Percentiles rank a stretch among this genome's conserved stretches.
Conservation (phyloP, 129 eudicot genomes). For the Helianthus tuberosus region DNA sequence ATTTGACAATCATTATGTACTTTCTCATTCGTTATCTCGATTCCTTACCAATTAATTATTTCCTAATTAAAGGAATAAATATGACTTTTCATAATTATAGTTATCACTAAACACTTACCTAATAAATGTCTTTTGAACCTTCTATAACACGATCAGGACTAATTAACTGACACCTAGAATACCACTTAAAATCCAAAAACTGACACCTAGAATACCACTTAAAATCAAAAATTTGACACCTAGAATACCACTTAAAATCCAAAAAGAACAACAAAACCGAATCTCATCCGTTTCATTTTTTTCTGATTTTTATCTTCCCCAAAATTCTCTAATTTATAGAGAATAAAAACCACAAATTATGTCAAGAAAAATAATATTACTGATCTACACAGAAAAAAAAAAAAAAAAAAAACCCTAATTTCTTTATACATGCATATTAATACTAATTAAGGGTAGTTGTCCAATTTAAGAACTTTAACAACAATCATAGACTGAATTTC, state of each 20-base stretch:
- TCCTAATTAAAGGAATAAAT: neutral
- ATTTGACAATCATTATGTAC: neutral
- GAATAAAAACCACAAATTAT: neutral
- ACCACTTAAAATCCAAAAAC: neutral
- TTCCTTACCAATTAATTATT: neutral
- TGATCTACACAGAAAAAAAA: too few relatives aligned
- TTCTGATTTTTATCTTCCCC: neutral
- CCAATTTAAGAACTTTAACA: too few relatives aligned
- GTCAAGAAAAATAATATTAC: neutral
- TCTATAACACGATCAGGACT: neutral
- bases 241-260: neutral
- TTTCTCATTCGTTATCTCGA: neutral
- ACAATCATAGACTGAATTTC: too few relatives aligned
- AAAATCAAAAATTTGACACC: neutral
- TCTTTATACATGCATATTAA: too few relatives aligned
- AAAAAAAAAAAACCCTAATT: too few relatives aligned
- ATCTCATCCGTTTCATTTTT: neutral
- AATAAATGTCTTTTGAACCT: slow-evolving; percentile 2
- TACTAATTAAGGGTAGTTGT: too few relatives aligned
- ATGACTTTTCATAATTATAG: neutral
- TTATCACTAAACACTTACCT: slow-evolving; percentile 1
- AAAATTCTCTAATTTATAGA: neutral
- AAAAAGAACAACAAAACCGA: neutral
- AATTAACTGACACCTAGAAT: slow-evolving; percentile 7
- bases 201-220: neutral